Evolutionary conservation across 2,329 filamentous ascomycete species (phyloP), one percentile per base, ranked within the genome.

Genomic region (Parastagonospora avenae): DNA sequence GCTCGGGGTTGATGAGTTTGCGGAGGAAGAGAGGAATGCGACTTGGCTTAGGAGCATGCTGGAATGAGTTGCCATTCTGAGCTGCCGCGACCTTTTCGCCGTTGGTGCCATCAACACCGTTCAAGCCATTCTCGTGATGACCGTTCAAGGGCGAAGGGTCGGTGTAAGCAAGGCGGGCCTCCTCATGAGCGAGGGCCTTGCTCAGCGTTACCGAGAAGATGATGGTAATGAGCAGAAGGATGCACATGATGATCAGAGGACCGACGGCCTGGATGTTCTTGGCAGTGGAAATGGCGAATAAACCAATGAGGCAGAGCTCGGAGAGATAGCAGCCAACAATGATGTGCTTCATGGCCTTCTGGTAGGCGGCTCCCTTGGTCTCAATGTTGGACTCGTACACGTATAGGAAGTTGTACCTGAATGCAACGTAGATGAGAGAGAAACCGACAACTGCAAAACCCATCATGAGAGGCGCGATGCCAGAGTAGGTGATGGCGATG

Each of bases 321-420:
- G 77, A 76, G 4, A 81, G 67, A 48, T 80, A 81, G 12, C 80
- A 65, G 43, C 78, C 78, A 4, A 74, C 76, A 8, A 76, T 74
- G 31, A 80, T 71, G 42, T 80, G 78, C 49, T 77, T 73, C 24
- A 81, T 55, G 4, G 78, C 78, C 24, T 76, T 74, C 46, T 75
- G 72, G 60, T 80, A 80, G 2, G 74, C 72, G 12, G 72, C 72
- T 35, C 78, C 78, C 54, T 76, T 75, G 27, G 78, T 80, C 52
- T 81, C 78, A 45, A 78, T 71, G 33, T 71, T 58, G 49, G 76
- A 76, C 52, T 76, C 76, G 60, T 77, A 77, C 10, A 79, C 76
- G 59, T 79, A 81, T 9, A 80, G 72, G 56, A 80, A 70, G 52
- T 78, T 79, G 70, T 81, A 80, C 14, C 77, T 74, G 64, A 77